Conservation (phyloP, 2,329 filamentous ascomycete genomes). For the Lecanoromycetidae sp. region DNA sequence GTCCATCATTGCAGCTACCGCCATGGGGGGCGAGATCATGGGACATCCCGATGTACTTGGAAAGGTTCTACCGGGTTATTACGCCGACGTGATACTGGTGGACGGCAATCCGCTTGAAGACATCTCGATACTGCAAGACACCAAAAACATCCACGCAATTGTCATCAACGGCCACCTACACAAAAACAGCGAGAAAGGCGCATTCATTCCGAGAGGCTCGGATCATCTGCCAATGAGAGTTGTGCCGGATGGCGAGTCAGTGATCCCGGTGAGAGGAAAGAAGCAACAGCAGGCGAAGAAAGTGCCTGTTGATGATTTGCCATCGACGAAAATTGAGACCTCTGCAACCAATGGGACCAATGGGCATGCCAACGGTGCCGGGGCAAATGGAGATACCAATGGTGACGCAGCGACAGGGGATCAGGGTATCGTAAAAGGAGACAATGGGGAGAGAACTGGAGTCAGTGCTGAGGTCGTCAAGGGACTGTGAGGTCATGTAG, state of each 20-base stretch:
- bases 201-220: neutral
- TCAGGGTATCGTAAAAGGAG: neutral
- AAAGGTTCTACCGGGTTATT: neutral
- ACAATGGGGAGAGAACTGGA: neutral
- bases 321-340: neutral
- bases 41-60: neutral
- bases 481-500: neutral
- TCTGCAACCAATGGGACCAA: neutral
- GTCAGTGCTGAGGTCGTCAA: neutral
- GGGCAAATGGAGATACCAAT: neutral
- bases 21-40: neutral
- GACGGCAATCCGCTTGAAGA: neutral
- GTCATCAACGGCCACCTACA: neutral
- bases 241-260: neutral
- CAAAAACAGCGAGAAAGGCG: neutral
- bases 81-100: conserved; percentile 2
- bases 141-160: conserved; percentile 1
- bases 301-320: neutral
- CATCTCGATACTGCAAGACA: neutral
- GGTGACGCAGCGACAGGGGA: neutral
- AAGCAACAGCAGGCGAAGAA: neutral
- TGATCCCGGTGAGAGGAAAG: neutral
- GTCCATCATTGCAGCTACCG: neutral
- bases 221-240: neutral
- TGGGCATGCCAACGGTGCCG: neutral